These are phyloP conservation scores for Leucocoprinus birnbaumii DNA, from an alignment of 768 basidiomycete genomes.

Conservation along the genomic window DNA sequence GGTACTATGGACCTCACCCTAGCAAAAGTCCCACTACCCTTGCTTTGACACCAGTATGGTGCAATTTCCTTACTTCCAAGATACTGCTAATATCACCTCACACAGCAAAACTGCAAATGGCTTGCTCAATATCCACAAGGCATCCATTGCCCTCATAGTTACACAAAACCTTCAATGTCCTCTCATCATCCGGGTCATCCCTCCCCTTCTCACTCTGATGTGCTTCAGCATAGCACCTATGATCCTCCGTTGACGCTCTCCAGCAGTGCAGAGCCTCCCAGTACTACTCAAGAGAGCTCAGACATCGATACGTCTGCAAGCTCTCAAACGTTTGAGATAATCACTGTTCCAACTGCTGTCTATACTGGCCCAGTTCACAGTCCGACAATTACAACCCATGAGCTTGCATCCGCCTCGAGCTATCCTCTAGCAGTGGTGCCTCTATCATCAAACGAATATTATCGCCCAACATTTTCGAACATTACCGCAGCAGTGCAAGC, in stretches of 20 bases:
- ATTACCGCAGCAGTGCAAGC: constrained; percentile 41
- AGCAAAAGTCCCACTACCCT: constrained; percentile 22
- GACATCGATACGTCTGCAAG: constrained; percentile 10
- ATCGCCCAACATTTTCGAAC: constrained; percentile 33
- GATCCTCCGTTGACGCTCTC: neutral
- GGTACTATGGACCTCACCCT: constrained; percentile 37
- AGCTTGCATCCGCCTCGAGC: too few species aligned
- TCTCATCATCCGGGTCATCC: constrained; percentile 15
- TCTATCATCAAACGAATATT: constrained; percentile 29
- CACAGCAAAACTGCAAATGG: constrained; percentile 33
- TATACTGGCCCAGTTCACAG: neutral
- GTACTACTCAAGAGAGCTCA: neutral
- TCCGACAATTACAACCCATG: too few species aligned
- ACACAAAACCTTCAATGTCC: neutral
- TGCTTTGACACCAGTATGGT: constrained; percentile 28
- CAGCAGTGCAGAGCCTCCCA: neutral
- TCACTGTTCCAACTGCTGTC: constrained; percentile 8
- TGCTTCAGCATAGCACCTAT: neutral
- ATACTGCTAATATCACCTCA: neutral
- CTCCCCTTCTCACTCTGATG: constrained; percentile 10
- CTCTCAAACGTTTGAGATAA: constrained; percentile 11
- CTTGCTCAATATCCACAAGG: constrained; percentile 29
- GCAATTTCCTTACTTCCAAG: neutral
- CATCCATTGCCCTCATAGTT: constrained; percentile 31
- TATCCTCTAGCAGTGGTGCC: constrained; percentile 12